phyloP scores from a whole-genome alignment of 139 green algal genomes.

The Ulvella scutata region DNA sequence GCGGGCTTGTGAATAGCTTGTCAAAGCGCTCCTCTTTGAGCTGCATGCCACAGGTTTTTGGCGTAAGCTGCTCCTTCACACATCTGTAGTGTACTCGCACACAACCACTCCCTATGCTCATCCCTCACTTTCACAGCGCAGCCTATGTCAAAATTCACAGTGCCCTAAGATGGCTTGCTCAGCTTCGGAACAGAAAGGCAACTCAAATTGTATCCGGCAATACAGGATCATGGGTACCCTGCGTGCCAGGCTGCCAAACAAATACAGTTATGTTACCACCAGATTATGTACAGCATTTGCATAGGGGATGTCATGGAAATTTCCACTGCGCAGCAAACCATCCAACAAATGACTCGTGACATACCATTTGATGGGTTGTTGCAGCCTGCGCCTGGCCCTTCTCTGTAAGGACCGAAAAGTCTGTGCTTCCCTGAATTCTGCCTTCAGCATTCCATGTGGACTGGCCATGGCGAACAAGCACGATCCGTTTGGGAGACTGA shows the following conservation, averaged over 20 bases:
- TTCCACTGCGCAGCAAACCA: not conserved
- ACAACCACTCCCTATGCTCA: no score
- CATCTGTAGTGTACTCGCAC: not conserved
- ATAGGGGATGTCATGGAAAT: no score
- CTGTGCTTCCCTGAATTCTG: constrained; percentile 76
- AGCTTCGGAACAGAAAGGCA: not conserved
- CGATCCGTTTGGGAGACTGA: constrained; percentile 24
- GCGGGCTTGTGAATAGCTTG: constrained; percentile 45
- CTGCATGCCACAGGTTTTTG: constrained; percentile 24
- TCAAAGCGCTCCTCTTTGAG: constrained; percentile 52
- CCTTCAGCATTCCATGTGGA: constrained; percentile 87
- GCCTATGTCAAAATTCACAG: not conserved
- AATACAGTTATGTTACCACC: no score
- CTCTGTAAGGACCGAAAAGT: constrained; percentile 70
- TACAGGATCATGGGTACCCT: no score
- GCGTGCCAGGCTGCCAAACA: no score
- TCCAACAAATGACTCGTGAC: no score
- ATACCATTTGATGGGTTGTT: constrained; percentile 40
- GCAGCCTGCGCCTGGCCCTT: constrained; percentile 72
- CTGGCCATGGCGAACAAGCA: constrained; percentile 86
- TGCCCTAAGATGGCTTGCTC: not conserved
- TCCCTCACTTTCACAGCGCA: no score
- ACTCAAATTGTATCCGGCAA: not conserved
- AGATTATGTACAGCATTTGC: no score
- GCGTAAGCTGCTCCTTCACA: constrained; percentile 2